These are phyloP conservation scores for Zygotorulaspora chibaensis DNA, from an alignment of 805 yeast genomes.

Conservation along the genomic window DNA sequence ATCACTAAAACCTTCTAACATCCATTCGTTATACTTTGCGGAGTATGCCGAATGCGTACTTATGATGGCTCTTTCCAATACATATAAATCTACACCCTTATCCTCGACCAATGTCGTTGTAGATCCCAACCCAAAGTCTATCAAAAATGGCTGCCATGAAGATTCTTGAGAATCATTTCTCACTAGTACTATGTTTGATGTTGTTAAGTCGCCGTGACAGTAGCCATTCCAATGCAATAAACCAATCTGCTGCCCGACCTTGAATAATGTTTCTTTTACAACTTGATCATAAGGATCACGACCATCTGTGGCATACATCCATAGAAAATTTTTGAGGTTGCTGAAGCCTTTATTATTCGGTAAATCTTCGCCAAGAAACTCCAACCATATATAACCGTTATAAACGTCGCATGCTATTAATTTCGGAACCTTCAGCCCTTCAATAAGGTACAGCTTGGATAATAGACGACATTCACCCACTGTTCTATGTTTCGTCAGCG, in stretches of 20 bases:
- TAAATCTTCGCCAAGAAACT: constrained; percentile 56
- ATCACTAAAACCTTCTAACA: constrained; percentile 62
- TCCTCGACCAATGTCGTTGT: constrained; percentile 77
- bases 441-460: constrained; percentile 44
- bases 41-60: constrained; percentile 86
- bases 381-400: constrained; percentile 88
- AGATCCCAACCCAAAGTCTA: constrained; percentile 89
- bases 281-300: constrained; percentile 32
- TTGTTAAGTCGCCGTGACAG: constrained; percentile 91
- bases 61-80: constrained; percentile 82
- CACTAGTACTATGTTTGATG: constrained; percentile 72
- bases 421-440: constrained; percentile 64
- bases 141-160: constrained; percentile 52
- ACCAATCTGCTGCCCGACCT: constrained; percentile 67
- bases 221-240: constrained; percentile 69
- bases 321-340: constrained; percentile 67
- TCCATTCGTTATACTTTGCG: constrained; percentile 58
- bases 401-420: constrained; percentile 70
- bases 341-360: constrained; percentile 48
- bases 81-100: constrained; percentile 95
- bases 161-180: constrained; percentile 16
- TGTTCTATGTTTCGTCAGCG: constrained; percentile 75
- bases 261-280: constrained; percentile 43
- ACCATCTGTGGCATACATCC: constrained; percentile 47
- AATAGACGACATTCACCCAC: constrained; percentile 78